Evolutionary conservation across 441 rosid species (phyloP), one percentile per base, ranked within the genome.

Genomic region (Erysimum pusillum): DNA sequence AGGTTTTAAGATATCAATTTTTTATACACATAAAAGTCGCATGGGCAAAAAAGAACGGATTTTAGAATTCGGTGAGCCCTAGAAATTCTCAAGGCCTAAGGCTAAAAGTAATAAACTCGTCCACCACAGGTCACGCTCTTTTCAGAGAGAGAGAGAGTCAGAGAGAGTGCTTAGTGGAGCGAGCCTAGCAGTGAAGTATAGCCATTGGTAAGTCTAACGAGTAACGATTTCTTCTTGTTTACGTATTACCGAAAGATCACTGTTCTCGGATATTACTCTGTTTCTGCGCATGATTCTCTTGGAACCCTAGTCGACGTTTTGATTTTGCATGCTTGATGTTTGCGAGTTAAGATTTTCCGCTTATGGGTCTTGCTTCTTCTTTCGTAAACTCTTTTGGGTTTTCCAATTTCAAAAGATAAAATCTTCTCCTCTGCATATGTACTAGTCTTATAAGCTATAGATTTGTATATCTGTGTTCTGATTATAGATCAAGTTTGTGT

Each of bases 41-140:
- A 5, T 51, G 52, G n/a, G n/a, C n/a, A n/a, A n/a, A n/a, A n/a
- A n/a, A n/a, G n/a, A n/a, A n/a, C n/a, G n/a, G n/a, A n/a, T n/a
- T n/a, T n/a, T n/a, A n/a, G n/a, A n/a, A n/a, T n/a, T 62, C 12
- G n/a, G 62, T 28, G 34, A 72, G 34, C 69, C 76, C 76, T 72
- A 71, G 7, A 46, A 46, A 57, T 28, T 56, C 53, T 70, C 35
- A 57, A 17, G 8, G 3, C 74, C 51, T 15, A 10, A 22, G 25
- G 25, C 25, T 22, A 51, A 32, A 48, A 12, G 1, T 67, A 69
- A 42, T 11, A 56, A 28, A 4, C 5, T 57, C 63, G 54, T 15
- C 64, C 44, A 56, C 53, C 56, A 32, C 45, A 44, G 56, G 18
- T 57, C 42, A 68, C 32, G 42, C 15, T 34, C 7, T 17, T 5